These are phyloP conservation scores for Phytopythium ostracodes DNA, from an alignment of 352 stramenopile genomes.

Conservation along the genomic window DNA sequence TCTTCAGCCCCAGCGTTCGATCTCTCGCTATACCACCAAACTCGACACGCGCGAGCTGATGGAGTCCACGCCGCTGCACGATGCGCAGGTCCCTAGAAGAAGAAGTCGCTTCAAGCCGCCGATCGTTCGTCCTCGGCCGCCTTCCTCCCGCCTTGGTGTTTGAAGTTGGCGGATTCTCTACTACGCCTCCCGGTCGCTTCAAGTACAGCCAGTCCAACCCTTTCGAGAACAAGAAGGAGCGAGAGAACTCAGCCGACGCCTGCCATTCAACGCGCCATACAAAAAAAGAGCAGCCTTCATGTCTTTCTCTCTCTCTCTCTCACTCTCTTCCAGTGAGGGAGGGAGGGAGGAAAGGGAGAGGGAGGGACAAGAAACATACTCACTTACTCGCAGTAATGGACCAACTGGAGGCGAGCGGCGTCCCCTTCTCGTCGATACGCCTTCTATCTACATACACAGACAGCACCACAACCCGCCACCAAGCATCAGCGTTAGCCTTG, in stretches of 20 bases:
- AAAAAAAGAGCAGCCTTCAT: conserved; percentile 33
- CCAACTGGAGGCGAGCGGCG: too few species aligned
- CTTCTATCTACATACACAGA: neutral
- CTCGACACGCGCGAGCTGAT: neutral
- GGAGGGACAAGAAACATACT: neutral
- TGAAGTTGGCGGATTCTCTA: conserved; percentile 79
- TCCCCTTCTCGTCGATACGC: too few species aligned
- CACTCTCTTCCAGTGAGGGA: neutral
- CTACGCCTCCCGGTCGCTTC: conserved; percentile 36
- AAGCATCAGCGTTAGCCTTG: neutral
- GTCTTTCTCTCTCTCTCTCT: neutral
- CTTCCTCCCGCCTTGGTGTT: conserved; percentile 26
- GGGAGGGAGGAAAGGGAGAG: neutral
- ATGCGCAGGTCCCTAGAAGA: too few species aligned
- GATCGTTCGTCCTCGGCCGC: too few species aligned
- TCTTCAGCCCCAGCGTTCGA: neutral
- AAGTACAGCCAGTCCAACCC: conserved; percentile 31
- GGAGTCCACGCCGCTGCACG: neutral
- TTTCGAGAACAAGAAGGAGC: conserved; percentile 11
- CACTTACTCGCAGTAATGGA: neutral
- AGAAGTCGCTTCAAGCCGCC: neutral
- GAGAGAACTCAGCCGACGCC: conserved; percentile 20
- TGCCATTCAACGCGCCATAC: conserved; percentile 34
- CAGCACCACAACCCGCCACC: neutral
- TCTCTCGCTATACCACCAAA: too few species aligned